Conservation (phyloP, 768 basidiomycete genomes). For the Rhodocollybia butyracea region DNA sequence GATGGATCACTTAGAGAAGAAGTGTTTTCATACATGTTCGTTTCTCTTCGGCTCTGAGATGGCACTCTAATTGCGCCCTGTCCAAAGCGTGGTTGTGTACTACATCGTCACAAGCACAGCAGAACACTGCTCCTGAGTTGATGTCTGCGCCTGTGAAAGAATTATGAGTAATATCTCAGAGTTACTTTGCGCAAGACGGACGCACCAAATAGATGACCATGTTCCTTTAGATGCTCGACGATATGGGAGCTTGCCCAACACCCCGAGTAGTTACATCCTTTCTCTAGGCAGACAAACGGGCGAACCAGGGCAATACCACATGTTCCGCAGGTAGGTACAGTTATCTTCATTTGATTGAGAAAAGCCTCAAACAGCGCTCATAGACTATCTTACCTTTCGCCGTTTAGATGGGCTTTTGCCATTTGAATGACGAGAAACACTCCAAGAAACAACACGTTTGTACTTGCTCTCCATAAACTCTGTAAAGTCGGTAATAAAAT, state of each 20-base stretch:
- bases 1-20: background rate
- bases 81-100: slow-evolving; percentile 59
- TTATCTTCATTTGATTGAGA: slow-evolving; percentile 30
- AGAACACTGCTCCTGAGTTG: slow-evolving; percentile 72
- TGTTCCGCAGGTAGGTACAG: slow-evolving; percentile 60
- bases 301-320: slow-evolving; percentile 56
- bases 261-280: slow-evolving; percentile 64
- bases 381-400: slow-evolving; percentile 49
- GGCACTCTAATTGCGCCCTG: slow-evolving; percentile 36
- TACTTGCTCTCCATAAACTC: slow-evolving; percentile 44
- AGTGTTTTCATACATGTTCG: slow-evolving; percentile 60
- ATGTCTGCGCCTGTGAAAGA: slow-evolving; percentile 61
- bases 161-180: background rate
- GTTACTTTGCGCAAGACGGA: slow-evolving; percentile 13
- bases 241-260: slow-evolving; percentile 68
- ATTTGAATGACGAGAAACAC: slow-evolving; percentile 42
- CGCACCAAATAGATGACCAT: slow-evolving; percentile 67
- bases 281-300: slow-evolving; percentile 71
- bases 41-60: slow-evolving; percentile 57
- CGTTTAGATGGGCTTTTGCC: slow-evolving; percentile 53
- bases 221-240: slow-evolving; percentile 50
- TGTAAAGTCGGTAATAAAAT: slow-evolving; percentile 37
- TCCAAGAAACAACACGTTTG: slow-evolving; percentile 54
- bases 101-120: slow-evolving; percentile 71
- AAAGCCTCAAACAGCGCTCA: background rate